Percentiles rank a stretch among this genome's conserved stretches.
These are phyloP conservation scores for Phytophthora idaei DNA, from an alignment of 352 stramenopile species.

Conservation along the genomic window DNA sequence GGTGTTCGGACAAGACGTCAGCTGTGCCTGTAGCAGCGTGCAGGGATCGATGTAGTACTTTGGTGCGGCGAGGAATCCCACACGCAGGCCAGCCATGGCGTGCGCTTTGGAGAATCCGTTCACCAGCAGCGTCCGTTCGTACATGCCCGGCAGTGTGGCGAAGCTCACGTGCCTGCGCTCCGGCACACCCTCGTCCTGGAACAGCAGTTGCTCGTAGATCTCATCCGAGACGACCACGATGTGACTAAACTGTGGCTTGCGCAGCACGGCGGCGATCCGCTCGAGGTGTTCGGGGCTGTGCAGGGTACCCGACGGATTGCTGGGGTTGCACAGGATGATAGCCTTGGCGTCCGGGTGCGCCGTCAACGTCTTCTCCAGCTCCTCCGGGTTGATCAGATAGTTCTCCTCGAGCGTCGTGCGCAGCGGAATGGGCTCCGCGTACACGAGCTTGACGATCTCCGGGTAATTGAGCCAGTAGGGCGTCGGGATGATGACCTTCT, in stretches of 20 bases:
- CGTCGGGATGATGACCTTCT: slow-evolving; percentile 95
- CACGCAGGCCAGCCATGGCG: slow-evolving; percentile 95
- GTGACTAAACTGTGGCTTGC: slow-evolving; percentile 53
- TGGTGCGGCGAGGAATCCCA: slow-evolving; percentile 90
- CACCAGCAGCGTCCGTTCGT: slow-evolving; percentile 86
- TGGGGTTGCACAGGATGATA: slow-evolving; percentile 96
- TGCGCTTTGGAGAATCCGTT: slow-evolving; percentile 71
- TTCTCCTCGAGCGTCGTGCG: slow-evolving; percentile 88
- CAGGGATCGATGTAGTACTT: slow-evolving; percentile 83
- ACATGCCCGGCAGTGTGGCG: slow-evolving; percentile 82
- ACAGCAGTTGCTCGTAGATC: slow-evolving; percentile 96
- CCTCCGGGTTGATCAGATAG: slow-evolving; percentile 89
- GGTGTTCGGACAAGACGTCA: slow-evolving; percentile 95
- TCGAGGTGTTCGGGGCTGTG: slow-evolving; percentile 66
- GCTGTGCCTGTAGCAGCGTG: slow-evolving; percentile 93
- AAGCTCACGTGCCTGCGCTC: slow-evolving; percentile 71
- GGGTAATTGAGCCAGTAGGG: slow-evolving; percentile 98
- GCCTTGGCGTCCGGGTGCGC: slow-evolving; percentile 74
- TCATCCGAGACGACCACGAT: slow-evolving; percentile 93
- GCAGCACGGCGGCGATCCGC: slow-evolving; percentile 42
- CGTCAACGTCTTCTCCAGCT: slow-evolving; percentile 73
- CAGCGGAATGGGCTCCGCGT: slow-evolving; percentile 89
- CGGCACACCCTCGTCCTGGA: slow-evolving; percentile 71
- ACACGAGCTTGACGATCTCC: slow-evolving; percentile 93
- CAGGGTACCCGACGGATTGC: slow-evolving; percentile 92